Base-by-base conservation (phyloP, 768 basidiomycete genomes). In the Panus rudis region DNA sequence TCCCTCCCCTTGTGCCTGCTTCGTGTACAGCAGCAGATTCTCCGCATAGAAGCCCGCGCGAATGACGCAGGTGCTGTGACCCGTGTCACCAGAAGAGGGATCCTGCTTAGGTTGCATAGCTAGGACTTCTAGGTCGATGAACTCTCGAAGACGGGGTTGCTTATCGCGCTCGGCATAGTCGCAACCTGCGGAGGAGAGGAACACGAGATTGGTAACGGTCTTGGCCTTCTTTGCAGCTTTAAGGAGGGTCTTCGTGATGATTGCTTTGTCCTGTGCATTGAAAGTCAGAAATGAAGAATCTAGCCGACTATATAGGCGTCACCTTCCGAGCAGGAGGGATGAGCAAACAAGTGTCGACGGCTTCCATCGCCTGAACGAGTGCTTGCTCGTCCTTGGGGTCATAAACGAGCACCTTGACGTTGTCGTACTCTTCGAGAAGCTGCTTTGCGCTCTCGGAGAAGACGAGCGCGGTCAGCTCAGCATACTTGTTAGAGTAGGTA, bases 111-210 rank as follows among this genome's bases (percentile, higher is more conserved):
- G 24, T 47, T 51, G 46, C 53, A 63, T 52, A 13, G 49, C 53
- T 42, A 59, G 45, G 13, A 49, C 34, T 54, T 64, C 63, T 43
- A 63, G 51, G 12, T 57, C 56, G 44, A 61, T 50, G 46, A 63
- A 63, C 49, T 64, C 60, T 17, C 58, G 53, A 25, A 64, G 47
- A 14, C 56, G 48, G 13, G 63, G 61, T 42, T 64, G 61, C 39
- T 49, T 52, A 39, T 57, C 54, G 27, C 45, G 44, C 31, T 63
- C 63, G 10, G 63, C 63, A 39, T 52, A 53, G 42, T 63, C 61
- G 31, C 48, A 52, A n/a, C 49, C 57, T 3, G 51, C 59, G 41
- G 46, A 47, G 41, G 50, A 52, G 32, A 58, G 51, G 37, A 60
- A 43, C 30, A 60, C 54, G 45, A 53, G 39, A 46, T 53, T 59